A percentile compares a stretch with the other conserved stretches of the same genome.
These are phyloP conservation scores for Dioszegia aurantiaca DNA, from an alignment of 768 basidiomycete species.

Conservation along the genomic window DNA sequence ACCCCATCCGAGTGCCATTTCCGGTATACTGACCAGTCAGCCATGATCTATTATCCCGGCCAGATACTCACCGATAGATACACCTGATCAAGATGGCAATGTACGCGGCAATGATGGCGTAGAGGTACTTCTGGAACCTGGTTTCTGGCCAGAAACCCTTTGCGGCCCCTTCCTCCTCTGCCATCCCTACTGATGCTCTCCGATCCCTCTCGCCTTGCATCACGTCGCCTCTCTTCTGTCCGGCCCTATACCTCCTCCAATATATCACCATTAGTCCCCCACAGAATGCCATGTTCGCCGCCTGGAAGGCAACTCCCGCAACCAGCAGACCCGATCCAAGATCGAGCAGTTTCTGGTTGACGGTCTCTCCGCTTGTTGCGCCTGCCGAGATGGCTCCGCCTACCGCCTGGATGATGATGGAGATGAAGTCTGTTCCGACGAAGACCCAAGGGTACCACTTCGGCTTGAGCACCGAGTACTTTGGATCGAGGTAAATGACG, in stretches of 20 bases:
- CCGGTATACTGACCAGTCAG: constrained; percentile 10
- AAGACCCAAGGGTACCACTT: constrained; percentile 44
- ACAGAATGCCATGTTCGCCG: constrained; percentile 20
- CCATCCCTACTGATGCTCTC: background rate
- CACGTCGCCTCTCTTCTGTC: constrained; percentile 1
- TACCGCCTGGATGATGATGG: constrained; percentile 45
- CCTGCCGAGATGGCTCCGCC: constrained; percentile 43
- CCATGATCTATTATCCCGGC: background rate
- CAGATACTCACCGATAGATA: constrained; percentile 16
- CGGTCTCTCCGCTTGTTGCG: constrained; percentile 18
- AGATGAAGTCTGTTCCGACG: constrained; percentile 41
- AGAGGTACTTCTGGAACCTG: constrained; percentile 14
- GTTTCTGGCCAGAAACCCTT: constrained; percentile 1
- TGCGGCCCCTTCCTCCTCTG: background rate
- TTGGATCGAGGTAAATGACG: constrained; percentile 38
- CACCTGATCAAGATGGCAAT: constrained; percentile 11
- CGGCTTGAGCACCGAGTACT: constrained; percentile 35
- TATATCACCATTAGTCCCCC: constrained; percentile 19
- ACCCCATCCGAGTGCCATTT: constrained; percentile 11
- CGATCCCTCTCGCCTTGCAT: background rate
- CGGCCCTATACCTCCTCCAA: constrained; percentile 6
- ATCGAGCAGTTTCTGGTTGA: constrained; percentile 11
- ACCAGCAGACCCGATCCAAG: constrained; percentile 14
- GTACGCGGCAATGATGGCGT: constrained; percentile 15
- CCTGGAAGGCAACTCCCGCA: constrained; percentile 18